Evolutionary conservation across 768 basidiomycete species (phyloP).

Genomic region (Chiua virens): DNA sequence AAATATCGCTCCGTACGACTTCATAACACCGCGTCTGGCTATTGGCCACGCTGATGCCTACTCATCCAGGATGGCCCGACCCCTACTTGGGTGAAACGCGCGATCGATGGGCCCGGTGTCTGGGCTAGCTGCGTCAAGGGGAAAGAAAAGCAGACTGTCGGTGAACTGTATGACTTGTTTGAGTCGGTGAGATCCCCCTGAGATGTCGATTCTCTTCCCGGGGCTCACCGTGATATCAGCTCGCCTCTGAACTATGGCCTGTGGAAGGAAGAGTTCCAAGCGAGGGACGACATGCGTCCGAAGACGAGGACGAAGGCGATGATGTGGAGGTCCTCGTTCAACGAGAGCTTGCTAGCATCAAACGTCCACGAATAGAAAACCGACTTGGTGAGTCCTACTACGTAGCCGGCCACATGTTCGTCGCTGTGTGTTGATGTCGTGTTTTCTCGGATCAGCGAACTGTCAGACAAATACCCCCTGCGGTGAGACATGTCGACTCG

Average conservation of each 20-base stretch:
- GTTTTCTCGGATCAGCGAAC: conserved; percentile 47
- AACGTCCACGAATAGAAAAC: conserved; percentile 59
- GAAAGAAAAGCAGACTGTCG: conserved; percentile 75
- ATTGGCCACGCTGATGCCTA: conserved; percentile 1
- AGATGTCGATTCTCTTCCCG: neutral
- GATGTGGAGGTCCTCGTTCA: conserved; percentile 72
- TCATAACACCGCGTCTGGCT: neutral
- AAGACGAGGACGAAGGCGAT: conserved; percentile 40
- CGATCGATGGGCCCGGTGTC: conserved; percentile 77
- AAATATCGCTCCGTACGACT: conserved; percentile 51
- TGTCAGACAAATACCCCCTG: conserved; percentile 81
- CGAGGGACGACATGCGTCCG: conserved; percentile 29
- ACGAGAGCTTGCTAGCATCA: conserved; percentile 69
- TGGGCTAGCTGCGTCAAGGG: conserved; percentile 89
- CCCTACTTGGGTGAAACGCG: conserved; percentile 61
- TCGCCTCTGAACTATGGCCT: conserved; percentile 75
- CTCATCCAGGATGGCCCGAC: conserved; percentile 55
- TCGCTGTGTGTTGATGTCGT: neutral
- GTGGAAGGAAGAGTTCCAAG: conserved; percentile 24
- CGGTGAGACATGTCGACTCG: conserved; percentile 39
- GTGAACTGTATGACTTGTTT: conserved; percentile 77
- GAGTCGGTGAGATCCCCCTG: conserved; percentile 55
- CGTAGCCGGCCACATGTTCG: neutral
- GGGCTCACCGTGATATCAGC: conserved; percentile 39
- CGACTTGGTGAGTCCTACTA: conserved; percentile 61